These are phyloP conservation scores for Cercospora zeae-maydis DNA, from an alignment of 2,329 filamentous ascomycete species.

Conservation along the genomic window DNA sequence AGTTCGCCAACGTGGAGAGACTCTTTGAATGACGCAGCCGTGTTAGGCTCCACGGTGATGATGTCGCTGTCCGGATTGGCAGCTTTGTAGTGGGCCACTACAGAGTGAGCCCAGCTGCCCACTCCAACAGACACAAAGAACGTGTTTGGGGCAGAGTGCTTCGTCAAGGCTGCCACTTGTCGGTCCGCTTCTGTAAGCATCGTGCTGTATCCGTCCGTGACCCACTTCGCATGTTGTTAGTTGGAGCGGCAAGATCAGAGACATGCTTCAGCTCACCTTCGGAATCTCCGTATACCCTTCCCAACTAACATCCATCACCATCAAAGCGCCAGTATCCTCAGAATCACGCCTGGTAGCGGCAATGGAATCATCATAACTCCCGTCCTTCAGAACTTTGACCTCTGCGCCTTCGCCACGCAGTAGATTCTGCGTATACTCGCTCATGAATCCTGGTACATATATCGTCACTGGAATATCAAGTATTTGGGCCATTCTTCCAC, in stretches of 20 bases:
- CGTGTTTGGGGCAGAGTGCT: slow-evolving; percentile 43
- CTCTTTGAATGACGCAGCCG: slow-evolving; percentile 57
- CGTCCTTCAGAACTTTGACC: slow-evolving; percentile 51
- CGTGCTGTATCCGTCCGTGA: slow-evolving; percentile 73
- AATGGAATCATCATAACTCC: slow-evolving; percentile 64
- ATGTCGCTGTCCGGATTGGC: slow-evolving; percentile 38
- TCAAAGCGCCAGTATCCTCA: slow-evolving; percentile 43
- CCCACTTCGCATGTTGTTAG: slow-evolving; percentile 51
- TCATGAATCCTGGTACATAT: slow-evolving; percentile 61
- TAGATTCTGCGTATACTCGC: slow-evolving; percentile 49
- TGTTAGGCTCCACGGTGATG: slow-evolving; percentile 68
- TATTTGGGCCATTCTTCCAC: slow-evolving; percentile 63
- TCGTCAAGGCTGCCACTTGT: slow-evolving; percentile 49
- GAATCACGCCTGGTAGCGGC: slow-evolving; percentile 48
- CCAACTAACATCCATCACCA: slow-evolving; percentile 68
- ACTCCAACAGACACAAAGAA: slow-evolving; percentile 67
- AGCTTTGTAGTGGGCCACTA: slow-evolving; percentile 61
- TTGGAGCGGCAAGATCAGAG: background rate
- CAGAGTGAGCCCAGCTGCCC: slow-evolving; percentile 68
- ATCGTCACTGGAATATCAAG: slow-evolving; percentile 56
- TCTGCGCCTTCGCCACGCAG: slow-evolving; percentile 62
- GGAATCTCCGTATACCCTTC: slow-evolving; percentile 65
- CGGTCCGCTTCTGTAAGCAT: slow-evolving; percentile 66
- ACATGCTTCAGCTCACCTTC: slow-evolving; percentile 39
- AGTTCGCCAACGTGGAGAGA: slow-evolving; percentile 51